Evolutionary conservation across 495 filamentous ascomycete genomes (phyloP).

Genomic region (Tuber umbilicatum): DNA sequence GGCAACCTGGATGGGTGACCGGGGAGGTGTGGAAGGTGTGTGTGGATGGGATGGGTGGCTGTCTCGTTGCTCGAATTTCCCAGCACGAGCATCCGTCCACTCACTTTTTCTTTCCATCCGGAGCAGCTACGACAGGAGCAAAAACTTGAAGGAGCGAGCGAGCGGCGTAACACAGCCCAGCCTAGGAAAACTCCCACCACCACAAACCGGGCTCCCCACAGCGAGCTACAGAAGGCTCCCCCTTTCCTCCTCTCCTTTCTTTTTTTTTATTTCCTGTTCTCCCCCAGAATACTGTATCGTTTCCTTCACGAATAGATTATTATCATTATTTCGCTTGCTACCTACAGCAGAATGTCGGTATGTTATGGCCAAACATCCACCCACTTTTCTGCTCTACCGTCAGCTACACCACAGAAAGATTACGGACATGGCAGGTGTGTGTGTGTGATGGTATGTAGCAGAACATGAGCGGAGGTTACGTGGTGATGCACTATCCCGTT

Average conservation of each 20-base stretch:
- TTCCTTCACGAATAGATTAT: background rate
- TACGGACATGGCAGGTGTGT: slow-evolving; percentile 6
- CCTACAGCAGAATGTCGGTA: background rate
- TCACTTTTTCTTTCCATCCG: slow-evolving; percentile 20
- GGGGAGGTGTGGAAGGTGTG: background rate
- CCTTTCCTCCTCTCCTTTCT: background rate
- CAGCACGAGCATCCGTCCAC: slow-evolving; percentile 5
- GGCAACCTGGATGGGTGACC: slow-evolving; percentile 22
- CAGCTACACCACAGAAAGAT: background rate
- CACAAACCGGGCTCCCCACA: background rate
- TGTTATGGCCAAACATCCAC: background rate
- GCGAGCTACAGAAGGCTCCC: background rate
- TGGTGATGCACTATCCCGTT: slow-evolving; percentile 25
- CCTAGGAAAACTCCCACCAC: background rate
- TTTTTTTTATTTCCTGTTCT: background rate
- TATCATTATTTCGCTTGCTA: background rate
- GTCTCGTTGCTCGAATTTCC: slow-evolving; percentile 23
- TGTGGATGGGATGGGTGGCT: slow-evolving; percentile 22
- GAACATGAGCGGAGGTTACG: slow-evolving; percentile 33
- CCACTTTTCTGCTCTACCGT: background rate
- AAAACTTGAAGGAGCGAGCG: slow-evolving; percentile 9
- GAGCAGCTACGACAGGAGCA: slow-evolving; percentile 9
- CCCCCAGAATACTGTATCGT: background rate
- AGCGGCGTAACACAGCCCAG: slow-evolving; percentile 4
- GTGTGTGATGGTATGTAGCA: slow-evolving; percentile 29